phyloP scores from a whole-genome alignment of 1,284 basidiomycete genomes.

The Cryptococcus floricola region DNA sequence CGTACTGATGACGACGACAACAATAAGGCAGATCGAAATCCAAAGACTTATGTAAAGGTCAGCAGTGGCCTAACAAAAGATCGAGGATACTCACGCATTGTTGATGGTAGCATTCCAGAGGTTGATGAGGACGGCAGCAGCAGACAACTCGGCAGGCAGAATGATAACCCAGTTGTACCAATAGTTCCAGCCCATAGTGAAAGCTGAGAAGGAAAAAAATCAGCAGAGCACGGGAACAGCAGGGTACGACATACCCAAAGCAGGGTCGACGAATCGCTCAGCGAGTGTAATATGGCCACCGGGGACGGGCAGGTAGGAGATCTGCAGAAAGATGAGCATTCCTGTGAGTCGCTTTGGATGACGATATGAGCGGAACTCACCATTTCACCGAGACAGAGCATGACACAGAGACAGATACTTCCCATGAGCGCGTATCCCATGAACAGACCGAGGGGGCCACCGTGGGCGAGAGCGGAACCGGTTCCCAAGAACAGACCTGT shows the following conservation, averaged over 20 bases:
- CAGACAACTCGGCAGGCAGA: slow-evolving; percentile 72
- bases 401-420: slow-evolving; percentile 45
- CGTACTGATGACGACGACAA: slow-evolving; percentile 71
- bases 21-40: slow-evolving; percentile 68
- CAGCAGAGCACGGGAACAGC: background rate
- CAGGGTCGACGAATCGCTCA: slow-evolving; percentile 72
- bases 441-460: slow-evolving; percentile 50
- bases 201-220: slow-evolving; percentile 49
- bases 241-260: slow-evolving; percentile 49
- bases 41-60: slow-evolving; percentile 50
- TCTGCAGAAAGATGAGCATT: slow-evolving; percentile 5
- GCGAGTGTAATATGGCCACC: slow-evolving; percentile 76
- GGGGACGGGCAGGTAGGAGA: slow-evolving; percentile 50
- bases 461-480: slow-evolving; percentile 36
- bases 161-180: slow-evolving; percentile 65
- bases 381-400: slow-evolving; percentile 23
- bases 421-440: slow-evolving; percentile 47
- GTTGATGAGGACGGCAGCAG: slow-evolving; percentile 70
- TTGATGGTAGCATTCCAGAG: slow-evolving; percentile 63
- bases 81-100: slow-evolving; percentile 49
- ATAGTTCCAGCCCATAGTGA: slow-evolving; percentile 80
- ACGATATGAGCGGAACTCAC: too few species aligned
- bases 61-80: too few species aligned
- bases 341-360: too few species aligned
- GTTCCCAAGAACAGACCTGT: slow-evolving; percentile 27